phyloP scores from a whole-genome alignment of 1,284 basidiomycete species.

The Cryptococcus sp. region DNA sequence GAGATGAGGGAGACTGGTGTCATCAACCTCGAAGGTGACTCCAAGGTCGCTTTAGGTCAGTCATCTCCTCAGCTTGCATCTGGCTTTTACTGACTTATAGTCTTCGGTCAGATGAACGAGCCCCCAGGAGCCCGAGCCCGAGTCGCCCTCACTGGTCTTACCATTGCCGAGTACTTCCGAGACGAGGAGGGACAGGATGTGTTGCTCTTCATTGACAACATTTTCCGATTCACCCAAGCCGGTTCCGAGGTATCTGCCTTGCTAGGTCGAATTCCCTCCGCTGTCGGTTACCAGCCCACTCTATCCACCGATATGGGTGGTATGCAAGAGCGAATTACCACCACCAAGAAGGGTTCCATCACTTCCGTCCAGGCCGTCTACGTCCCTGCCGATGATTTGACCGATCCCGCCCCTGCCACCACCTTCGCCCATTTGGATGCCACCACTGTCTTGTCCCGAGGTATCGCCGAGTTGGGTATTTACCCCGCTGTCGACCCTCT shows the following conservation, averaged over 20 bases:
- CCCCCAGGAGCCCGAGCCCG: slow-evolving; percentile 99
- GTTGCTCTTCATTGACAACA: slow-evolving; percentile 99
- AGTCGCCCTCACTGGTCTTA: slow-evolving; percentile 97
- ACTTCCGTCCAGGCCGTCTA: slow-evolving; percentile 99
- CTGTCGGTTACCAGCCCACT: slow-evolving; percentile 99
- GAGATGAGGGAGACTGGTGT: slow-evolving; percentile 99
- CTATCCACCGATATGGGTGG: slow-evolving; percentile 99
- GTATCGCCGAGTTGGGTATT: slow-evolving; percentile 99
- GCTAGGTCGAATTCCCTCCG: slow-evolving; percentile 99
- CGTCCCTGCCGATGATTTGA: slow-evolving; percentile 99
- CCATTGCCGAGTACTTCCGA: slow-evolving; percentile 99
- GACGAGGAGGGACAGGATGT: slow-evolving; percentile 99
- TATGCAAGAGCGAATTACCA: slow-evolving; percentile 99
- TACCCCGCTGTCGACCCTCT: slow-evolving; percentile 99
- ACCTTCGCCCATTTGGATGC: slow-evolving; percentile 99
- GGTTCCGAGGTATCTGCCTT: slow-evolving; percentile 99
- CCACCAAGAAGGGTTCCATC: slow-evolving; percentile 99
- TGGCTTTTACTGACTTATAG: slow-evolving; percentile 38
- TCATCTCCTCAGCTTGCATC: not conserved
- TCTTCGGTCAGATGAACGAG: slow-evolving; percentile 99
- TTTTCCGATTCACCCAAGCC: slow-evolving; percentile 99
- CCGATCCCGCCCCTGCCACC: slow-evolving; percentile 97
- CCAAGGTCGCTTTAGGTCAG: slow-evolving; percentile 84
- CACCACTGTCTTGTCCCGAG: slow-evolving; percentile 96
- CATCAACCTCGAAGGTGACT: slow-evolving; percentile 97